Conservation (phyloP, 805 yeast genomes). For the Zygosaccharomyces bisporus region DNA sequence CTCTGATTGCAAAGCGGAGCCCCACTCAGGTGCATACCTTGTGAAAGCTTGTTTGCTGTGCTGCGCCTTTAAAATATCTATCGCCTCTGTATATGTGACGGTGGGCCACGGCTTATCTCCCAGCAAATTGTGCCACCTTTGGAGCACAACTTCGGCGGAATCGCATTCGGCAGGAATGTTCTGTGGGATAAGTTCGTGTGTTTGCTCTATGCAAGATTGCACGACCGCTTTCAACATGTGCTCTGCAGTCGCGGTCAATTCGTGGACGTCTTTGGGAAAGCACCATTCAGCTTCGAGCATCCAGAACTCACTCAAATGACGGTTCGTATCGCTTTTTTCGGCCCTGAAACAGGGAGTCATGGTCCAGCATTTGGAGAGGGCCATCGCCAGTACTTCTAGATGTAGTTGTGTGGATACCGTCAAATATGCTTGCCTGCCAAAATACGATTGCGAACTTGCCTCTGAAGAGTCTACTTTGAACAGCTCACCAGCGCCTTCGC, state of each 20-base stretch:
- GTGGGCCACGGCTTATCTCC: slow-evolving; percentile 53
- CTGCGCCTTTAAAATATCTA: slow-evolving; percentile 46
- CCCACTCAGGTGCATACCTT: slow-evolving; percentile 55
- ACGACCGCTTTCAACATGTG: slow-evolving; percentile 58
- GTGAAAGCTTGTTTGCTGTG: slow-evolving; percentile 36
- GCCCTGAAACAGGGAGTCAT: slow-evolving; percentile 92
- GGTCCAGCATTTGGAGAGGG: slow-evolving; percentile 81
- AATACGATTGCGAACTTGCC: slow-evolving; percentile 41
- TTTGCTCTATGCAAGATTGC: slow-evolving; percentile 27
- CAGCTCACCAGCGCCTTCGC: slow-evolving; percentile 97
- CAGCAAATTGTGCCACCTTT: slow-evolving; percentile 60
- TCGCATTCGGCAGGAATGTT: slow-evolving; percentile 15
- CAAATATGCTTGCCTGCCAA: slow-evolving; percentile 61
- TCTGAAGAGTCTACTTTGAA: slow-evolving; percentile 50
- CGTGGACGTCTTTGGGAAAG: slow-evolving; percentile 53
- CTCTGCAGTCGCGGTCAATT: slow-evolving; percentile 66
- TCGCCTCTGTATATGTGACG: slow-evolving; percentile 73
- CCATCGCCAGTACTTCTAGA: slow-evolving; percentile 71
- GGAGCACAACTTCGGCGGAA: slow-evolving; percentile 32
- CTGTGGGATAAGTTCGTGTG: slow-evolving; percentile 23
- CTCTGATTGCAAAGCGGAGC: slow-evolving; percentile 70
- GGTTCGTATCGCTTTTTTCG: slow-evolving; percentile 82
- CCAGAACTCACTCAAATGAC: slow-evolving; percentile 96
- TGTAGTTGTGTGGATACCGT: slow-evolving; percentile 94
- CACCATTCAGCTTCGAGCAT: slow-evolving; percentile 92